Evolutionary conservation across 768 basidiomycete species (phyloP), one percentile per base, ranked within the genome.

Genomic region (Xerocomus potaroensis): DNA sequence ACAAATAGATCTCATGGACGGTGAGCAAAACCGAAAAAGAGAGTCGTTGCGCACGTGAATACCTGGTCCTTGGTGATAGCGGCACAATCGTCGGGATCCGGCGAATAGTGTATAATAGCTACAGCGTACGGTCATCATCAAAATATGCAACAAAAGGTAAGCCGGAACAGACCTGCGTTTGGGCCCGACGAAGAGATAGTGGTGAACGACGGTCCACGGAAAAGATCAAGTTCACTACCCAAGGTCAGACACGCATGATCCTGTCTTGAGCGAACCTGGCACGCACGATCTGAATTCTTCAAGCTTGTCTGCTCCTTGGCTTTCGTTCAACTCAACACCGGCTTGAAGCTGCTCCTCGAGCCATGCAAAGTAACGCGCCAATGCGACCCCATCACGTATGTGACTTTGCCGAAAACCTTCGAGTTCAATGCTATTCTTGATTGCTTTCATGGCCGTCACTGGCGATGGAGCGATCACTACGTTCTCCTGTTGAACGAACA

Each of bases 81-180:
- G 0, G 86, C 84, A 56, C 84, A 89, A 51, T 84, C 78, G 7
- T 73, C 68, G 12, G 83, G 79, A 41, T 89, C 81, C 8, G 95
- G 93, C 3, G 75, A 72, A 66, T 99, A 99, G 62, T 98, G 95
- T 37, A 99, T 95, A 60, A 99, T 87, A 19, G 92, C 91, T 87
- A 44, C 16, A 14, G 39, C 8, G 21, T 11, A 50, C 41, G 8
- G 36, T 48, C 19, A 32, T 4, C 8, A 50, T 35, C 31, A 39
- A 8, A 8, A 24, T 12, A 12, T 42, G 22, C 18, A 15, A 2
- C 7, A 0, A 8, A 29, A 32, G 33, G 7, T 14, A 47, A 27
- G 3, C 8, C 6, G 30, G 23, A 24, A 67, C 77, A 24, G 61
- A 91, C 91, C 91, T 50, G 82, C 92, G 61, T 98, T 98, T 0